Conservation (phyloP, 169 alveolate species). For the Eimeria necatrix region DNA sequence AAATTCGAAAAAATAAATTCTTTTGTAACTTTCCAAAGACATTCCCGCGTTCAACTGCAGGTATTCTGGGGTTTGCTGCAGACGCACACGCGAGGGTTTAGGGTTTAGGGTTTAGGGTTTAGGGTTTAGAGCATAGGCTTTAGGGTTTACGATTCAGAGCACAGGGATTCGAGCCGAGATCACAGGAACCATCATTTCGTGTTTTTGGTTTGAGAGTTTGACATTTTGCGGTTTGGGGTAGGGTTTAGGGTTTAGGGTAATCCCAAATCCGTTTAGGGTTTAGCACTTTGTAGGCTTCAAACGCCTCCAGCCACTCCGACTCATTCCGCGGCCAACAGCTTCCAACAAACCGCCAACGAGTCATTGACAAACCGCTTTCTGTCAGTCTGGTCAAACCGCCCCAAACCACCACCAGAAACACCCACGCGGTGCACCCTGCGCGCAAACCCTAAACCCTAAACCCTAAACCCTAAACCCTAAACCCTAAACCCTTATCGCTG, state of each 20-base stretch:
- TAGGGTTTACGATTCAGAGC: not conserved
- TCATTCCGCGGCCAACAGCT: slow-evolving; percentile 89
- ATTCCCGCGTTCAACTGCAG: slow-evolving; percentile 91
- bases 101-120: not conserved
- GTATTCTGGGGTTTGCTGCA: slow-evolving; percentile 93
- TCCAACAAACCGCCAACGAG: slow-evolving; percentile 93
- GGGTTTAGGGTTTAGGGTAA: slow-evolving; percentile 25
- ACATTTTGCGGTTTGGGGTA: slow-evolving; percentile 1
- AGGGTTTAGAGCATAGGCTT: not conserved
- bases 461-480: slow-evolving; percentile 51
- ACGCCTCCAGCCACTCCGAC: slow-evolving; percentile 93
- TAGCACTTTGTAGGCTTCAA: slow-evolving; percentile 88
- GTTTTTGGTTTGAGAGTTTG: not conserved
- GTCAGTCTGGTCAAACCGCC: slow-evolving; percentile 96
- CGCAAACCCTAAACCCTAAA: slow-evolving; percentile 38
- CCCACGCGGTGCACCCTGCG: slow-evolving; percentile 71
- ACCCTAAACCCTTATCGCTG: slow-evolving; percentile 1
- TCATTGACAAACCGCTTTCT: slow-evolving; percentile 95
- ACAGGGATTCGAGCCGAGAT: not conserved
- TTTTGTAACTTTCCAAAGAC: slow-evolving; percentile 91
- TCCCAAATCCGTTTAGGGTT: too few species aligned
- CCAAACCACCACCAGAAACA: slow-evolving; percentile 88
- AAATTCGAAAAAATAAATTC: slow-evolving; percentile 94
- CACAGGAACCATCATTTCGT: too few species aligned
- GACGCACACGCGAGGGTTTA: not conserved